phyloP scores from a whole-genome alignment of 805 yeast genomes.

The Yarrowia osloensis region DNA sequence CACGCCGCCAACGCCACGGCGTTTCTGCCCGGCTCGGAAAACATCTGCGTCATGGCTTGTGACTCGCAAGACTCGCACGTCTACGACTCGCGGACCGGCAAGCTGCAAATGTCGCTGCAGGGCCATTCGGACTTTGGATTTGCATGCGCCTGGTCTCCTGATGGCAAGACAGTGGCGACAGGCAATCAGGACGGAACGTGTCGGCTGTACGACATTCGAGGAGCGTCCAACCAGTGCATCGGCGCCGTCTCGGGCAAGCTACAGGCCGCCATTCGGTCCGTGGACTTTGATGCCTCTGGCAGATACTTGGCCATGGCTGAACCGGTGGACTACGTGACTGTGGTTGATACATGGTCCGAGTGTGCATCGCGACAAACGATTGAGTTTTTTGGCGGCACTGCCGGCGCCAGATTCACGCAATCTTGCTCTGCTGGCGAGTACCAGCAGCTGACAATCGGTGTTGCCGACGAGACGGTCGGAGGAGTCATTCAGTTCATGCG shows the following conservation, averaged over 20 bases:
- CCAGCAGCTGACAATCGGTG: conserved; percentile 55
- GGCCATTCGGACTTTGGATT: conserved; percentile 62
- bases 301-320: conserved; percentile 57
- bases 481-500: conserved; percentile 53
- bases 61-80: conserved; percentile 51
- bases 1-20: conserved; percentile 54
- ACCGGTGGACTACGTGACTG: conserved; percentile 58
- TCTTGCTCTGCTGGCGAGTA: conserved; percentile 47
- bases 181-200: conserved; percentile 66
- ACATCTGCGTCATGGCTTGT: conserved; percentile 53
- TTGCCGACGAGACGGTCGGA: conserved; percentile 58
- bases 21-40: conserved; percentile 47
- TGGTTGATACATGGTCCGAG: conserved; percentile 44
- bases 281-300: conserved; percentile 53
- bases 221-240: conserved; percentile 28
- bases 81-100: conserved; percentile 47
- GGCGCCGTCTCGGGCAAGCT: conserved; percentile 27
- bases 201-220: conserved; percentile 55
- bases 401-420: conserved; percentile 54
- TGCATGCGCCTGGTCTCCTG: conserved; percentile 57
- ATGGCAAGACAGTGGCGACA: conserved; percentile 48
- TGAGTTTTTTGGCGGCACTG: conserved; percentile 59
- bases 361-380: conserved; percentile 48
- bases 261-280: conserved; percentile 57
- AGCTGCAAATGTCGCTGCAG: conserved; percentile 35